Conservation (phyloP, 2,329 filamentous ascomycete species). For the Penicillium polonicum region DNA sequence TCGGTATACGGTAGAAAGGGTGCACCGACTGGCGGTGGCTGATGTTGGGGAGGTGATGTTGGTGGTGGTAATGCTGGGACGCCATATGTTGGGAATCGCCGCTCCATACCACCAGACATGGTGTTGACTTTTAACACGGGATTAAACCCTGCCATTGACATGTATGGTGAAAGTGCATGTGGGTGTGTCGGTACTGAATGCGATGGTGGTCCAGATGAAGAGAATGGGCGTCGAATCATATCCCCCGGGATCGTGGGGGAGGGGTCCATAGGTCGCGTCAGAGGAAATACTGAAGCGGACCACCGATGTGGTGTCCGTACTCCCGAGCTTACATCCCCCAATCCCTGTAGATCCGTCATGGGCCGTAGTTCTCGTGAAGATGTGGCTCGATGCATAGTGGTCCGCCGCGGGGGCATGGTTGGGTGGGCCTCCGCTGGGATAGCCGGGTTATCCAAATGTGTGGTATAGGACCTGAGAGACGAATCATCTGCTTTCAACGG, state of each 20-base stretch:
- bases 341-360: constrained; percentile 38
- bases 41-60: constrained; percentile 37
- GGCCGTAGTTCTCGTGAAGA: constrained; percentile 42
- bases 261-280: constrained; percentile 30
- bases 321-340: constrained; percentile 18
- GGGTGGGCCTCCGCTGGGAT: constrained; percentile 28
- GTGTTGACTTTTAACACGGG: constrained; percentile 24
- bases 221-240: constrained; percentile 33
- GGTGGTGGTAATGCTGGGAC: constrained; percentile 30
- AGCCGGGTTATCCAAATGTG: constrained; percentile 29
- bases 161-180: constrained; percentile 28
- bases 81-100: constrained; percentile 29
- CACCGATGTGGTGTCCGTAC: constrained; percentile 32
- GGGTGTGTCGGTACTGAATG: constrained; percentile 26
- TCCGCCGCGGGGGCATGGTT: constrained; percentile 23
- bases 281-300: constrained; percentile 33
- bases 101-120: constrained; percentile 25
- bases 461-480: constrained; percentile 32
- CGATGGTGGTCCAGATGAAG: constrained; percentile 32
- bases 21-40: constrained; percentile 23
- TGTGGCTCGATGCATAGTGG: constrained; percentile 33
- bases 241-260: constrained; percentile 26
- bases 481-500: constrained; percentile 46
- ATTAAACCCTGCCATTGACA: constrained; percentile 29
- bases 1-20: constrained; percentile 32